Conservation (phyloP, 2,329 filamentous ascomycete species). For the Mariannaea sp. region DNA sequence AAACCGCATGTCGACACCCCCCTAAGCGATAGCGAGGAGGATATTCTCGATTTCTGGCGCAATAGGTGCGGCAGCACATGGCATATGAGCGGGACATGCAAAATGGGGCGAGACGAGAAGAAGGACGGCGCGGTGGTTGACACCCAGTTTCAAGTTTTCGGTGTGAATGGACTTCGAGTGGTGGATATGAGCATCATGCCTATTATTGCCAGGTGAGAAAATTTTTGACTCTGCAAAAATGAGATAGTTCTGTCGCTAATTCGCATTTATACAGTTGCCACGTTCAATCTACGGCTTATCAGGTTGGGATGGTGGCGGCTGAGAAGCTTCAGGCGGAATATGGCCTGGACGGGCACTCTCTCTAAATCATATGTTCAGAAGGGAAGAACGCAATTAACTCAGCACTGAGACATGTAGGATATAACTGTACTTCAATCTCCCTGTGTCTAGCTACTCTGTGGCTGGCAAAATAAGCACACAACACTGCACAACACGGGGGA, state of each 20-base stretch:
- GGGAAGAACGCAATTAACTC: no score
- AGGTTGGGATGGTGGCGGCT: conserved; percentile 25
- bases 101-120: conserved; percentile 12
- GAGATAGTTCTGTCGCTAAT: conserved; percentile 1
- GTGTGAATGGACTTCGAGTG: conserved; percentile 53
- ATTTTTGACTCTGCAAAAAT: no score
- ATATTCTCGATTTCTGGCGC: conserved; percentile 25
- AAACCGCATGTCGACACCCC: conserved; percentile 15
- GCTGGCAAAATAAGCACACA: no score
- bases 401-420: no score
- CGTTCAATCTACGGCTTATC: conserved; percentile 25
- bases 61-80: conserved; percentile 24
- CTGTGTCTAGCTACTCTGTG: no score
- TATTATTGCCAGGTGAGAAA: conserved; percentile 35
- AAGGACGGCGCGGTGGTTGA: conserved; percentile 18
- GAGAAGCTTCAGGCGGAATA: conserved; percentile 25
- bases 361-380: no score
- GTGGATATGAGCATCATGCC: conserved; percentile 59
- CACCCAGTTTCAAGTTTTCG: conserved; percentile 52
- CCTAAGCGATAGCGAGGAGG: conserved; percentile 20
- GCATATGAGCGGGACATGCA: conserved; percentile 28
- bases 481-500: no score
- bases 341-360: no score
- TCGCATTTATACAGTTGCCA: conserved; percentile 9
- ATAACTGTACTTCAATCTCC: no score